phyloP scores from a whole-genome alignment of 257 asterid species.

The Petunia axillaris region DNA sequence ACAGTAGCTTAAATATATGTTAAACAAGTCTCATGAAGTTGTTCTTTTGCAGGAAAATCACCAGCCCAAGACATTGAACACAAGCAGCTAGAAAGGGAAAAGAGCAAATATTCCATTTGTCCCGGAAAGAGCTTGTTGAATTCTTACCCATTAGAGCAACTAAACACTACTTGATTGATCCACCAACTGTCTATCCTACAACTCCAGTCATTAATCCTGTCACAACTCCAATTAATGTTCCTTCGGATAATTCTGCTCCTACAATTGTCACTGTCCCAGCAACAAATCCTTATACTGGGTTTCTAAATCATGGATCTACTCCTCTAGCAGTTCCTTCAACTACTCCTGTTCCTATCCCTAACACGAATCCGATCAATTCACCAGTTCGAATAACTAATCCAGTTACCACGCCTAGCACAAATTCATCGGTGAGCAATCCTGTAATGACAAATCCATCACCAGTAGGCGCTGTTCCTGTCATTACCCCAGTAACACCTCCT shows the following conservation, averaged over 20 bases:
- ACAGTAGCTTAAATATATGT: background rate
- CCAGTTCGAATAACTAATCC: slow-evolving; percentile 34
- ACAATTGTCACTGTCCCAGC: slow-evolving; percentile 52
- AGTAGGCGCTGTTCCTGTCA: slow-evolving; percentile 42
- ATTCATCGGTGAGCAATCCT: slow-evolving; percentile 41
- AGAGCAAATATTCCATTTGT: slow-evolving; percentile 25
- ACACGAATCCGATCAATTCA: background rate
- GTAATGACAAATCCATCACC: slow-evolving; percentile 42
- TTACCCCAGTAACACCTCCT: slow-evolving; percentile 51
- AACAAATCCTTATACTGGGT: slow-evolving; percentile 44
- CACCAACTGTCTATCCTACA: slow-evolving; percentile 48
- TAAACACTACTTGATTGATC: slow-evolving; percentile 44
- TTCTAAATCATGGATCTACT: slow-evolving; percentile 38
- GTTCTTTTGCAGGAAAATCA: slow-evolving; percentile 40
- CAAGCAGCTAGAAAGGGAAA: slow-evolving; percentile 28
- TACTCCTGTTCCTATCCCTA: slow-evolving; percentile 22
- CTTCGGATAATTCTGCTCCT: slow-evolving; percentile 46
- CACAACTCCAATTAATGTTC: slow-evolving; percentile 63
- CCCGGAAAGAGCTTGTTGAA: slow-evolving; percentile 37
- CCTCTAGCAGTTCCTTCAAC: slow-evolving; percentile 47
- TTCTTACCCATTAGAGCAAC: slow-evolving; percentile 32
- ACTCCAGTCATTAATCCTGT: slow-evolving; percentile 68
- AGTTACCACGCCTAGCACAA: slow-evolving; percentile 52
- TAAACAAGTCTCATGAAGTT: slow-evolving; percentile 17
- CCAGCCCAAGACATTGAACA: slow-evolving; percentile 27